A percentile compares a stretch with the other conserved stretches of the same genome.
Conservation (phyloP, 306 rosid species). For the Prosopis cineraria region DNA sequence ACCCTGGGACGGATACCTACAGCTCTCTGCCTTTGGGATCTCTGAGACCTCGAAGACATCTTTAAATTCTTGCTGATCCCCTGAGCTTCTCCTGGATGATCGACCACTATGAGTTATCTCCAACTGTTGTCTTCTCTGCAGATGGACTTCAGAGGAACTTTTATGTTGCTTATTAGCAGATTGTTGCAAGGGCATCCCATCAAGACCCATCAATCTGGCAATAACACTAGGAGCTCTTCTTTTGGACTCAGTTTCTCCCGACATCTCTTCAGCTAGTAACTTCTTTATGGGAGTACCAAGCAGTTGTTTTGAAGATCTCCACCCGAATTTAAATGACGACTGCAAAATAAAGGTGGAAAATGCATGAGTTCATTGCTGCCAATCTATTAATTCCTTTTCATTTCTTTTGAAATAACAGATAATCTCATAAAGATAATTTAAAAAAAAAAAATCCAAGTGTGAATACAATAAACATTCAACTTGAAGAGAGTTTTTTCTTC, state of each 20-base stretch:
- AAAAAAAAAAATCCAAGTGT: conserved; percentile 1
- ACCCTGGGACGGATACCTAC: conserved; percentile 49
- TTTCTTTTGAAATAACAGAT: not conserved
- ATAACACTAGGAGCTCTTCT: conserved; percentile 77
- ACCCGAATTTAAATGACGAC: conserved; percentile 61
- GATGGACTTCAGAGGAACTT: conserved; percentile 40
- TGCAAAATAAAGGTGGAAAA: conserved; percentile 48
- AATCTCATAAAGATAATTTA: conserved; percentile 16
- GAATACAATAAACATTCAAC: conserved; percentile 3
- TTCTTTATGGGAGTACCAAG: conserved; percentile 75
- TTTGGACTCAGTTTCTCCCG: conserved; percentile 52
- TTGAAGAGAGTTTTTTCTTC: conserved; percentile 17
- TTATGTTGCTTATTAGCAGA: conserved; percentile 54
- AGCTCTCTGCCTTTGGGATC: conserved; percentile 56
- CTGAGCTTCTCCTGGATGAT: conserved; percentile 62
- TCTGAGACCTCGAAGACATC: conserved; percentile 93
- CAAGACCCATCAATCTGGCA: conserved; percentile 98
- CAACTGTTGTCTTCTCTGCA: conserved; percentile 31
- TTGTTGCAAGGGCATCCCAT: conserved; percentile 76
- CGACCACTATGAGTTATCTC: conserved; percentile 54
- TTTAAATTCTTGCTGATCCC: conserved; percentile 77
- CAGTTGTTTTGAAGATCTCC: conserved; percentile 61
- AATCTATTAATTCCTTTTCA: not conserved
- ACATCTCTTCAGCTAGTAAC: conserved; percentile 81
- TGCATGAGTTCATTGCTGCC: conserved; percentile 21